These are phyloP conservation scores for Myxozyma melibiosi DNA, from an alignment of 805 yeast species.

Conservation along the genomic window DNA sequence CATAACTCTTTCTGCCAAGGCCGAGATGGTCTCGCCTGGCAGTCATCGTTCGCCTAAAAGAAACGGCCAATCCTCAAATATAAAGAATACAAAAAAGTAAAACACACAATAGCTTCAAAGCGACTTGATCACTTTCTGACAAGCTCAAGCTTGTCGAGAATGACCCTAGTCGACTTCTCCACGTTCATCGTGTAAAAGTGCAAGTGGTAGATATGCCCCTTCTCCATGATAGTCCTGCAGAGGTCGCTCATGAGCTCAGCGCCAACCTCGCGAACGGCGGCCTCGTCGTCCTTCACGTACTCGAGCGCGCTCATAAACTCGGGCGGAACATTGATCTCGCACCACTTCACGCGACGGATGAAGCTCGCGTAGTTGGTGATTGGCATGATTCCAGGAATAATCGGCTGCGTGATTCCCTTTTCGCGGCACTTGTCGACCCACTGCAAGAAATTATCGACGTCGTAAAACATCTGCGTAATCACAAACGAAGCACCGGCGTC, in stretches of 20 bases:
- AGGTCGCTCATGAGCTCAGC: slow-evolving; percentile 77
- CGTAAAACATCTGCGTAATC: slow-evolving; percentile 96
- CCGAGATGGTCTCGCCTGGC: not conserved
- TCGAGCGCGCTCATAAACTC: slow-evolving; percentile 69
- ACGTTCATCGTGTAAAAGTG: slow-evolving; percentile 98
- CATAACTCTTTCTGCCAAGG: slow-evolving; percentile 25
- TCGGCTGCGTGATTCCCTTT: slow-evolving; percentile 77
- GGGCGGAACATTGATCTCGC: slow-evolving; percentile 77
- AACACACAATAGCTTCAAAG: not conserved
- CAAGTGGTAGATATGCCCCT: slow-evolving; percentile 76
- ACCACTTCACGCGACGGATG: slow-evolving; percentile 93
- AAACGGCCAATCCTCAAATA: slow-evolving; percentile 20
- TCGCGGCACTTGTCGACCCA: slow-evolving; percentile 79
- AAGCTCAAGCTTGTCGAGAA: slow-evolving; percentile 71
- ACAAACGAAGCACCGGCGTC: slow-evolving; percentile 95
- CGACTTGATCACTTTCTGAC: slow-evolving; percentile 40
- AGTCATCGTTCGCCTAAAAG: slow-evolving; percentile 22
- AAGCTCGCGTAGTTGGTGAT: slow-evolving; percentile 93
- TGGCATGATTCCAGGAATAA: slow-evolving; percentile 98
- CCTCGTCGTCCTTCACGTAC: slow-evolving; percentile 88
- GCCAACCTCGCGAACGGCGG: slow-evolving; percentile 81
- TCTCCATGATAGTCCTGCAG: slow-evolving; percentile 72
- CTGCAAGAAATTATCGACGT: slow-evolving; percentile 75
- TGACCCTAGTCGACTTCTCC: slow-evolving; percentile 87
- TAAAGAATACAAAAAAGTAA: slow-evolving; percentile 1